Evolutionary conservation across 2,329 filamentous ascomycete genomes (phyloP), one percentile per base, ranked within the genome.

Genomic region (Grosmannia clavigera): DNA sequence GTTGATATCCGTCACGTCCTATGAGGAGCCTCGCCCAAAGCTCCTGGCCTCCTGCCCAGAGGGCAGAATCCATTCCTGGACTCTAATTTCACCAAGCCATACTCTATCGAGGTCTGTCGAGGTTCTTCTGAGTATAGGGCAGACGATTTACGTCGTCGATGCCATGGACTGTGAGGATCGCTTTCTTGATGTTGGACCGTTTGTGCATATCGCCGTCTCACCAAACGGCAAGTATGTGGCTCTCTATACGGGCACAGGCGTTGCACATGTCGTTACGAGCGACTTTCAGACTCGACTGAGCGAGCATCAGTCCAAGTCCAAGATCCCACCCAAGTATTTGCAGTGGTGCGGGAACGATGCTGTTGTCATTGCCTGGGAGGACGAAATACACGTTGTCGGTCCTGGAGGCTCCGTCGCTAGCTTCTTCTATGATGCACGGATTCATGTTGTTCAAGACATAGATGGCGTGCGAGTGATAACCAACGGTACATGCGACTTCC

Each of bases 331-430:
- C 3, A 87, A 90, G 67, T 90, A 94, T 64, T 81, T 99, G 63
- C 87, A 94, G 67, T 99, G 94, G 94, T 99, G 94, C 71, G 94
- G 94, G 5, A 92, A 94, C 67, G 92, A 97, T 72, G 90, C 92
- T 16, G 88, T 94, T 3, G 83, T 96, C 33, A 84, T 99, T 67
- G 92, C 92, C 0, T 99, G 94, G 94, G 94, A 97, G 69, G 94
- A 99, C 69, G 94, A 99, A 71, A 86, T 99, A 4, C 94, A 96
- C 69, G 80, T 99, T 33, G 87, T 99, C 62, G 94, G 92, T 0
- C 90, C 91, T 0, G 87, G 86, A 46, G 90, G 90, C 52, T 82
- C 87, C 11, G 85, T 87, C 5, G 84, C 76, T 51, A 85, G 83
- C 63, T 94, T 91, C 71, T 92, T 91, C 66, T 97, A 97, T 71